A percentile compares a stretch with the other conserved stretches of the same genome.
Conservation (phyloP, 495 filamentous ascomycete species). For the Lasiosphaeria miniovina region DNA sequence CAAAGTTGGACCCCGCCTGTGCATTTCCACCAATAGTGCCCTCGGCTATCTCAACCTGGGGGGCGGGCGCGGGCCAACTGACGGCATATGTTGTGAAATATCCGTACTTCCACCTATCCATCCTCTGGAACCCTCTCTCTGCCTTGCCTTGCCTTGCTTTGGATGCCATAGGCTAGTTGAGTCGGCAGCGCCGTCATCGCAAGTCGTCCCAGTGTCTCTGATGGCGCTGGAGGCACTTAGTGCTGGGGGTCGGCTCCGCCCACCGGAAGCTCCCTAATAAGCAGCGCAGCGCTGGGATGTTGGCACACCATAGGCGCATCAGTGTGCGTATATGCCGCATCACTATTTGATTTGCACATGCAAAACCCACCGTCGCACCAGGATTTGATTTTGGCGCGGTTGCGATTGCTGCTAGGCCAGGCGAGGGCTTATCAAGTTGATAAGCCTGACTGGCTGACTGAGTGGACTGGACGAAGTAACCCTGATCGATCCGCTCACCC, state of each 20-base stretch:
- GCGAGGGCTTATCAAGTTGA: constrained; percentile 28
- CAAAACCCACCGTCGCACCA: constrained; percentile 21
- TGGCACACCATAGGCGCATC: constrained; percentile 20
- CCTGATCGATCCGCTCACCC: constrained; percentile 20
- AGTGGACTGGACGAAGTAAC: constrained; percentile 19
- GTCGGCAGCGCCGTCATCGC: constrained; percentile 29
- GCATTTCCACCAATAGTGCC: too few species aligned
- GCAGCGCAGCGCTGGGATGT: constrained; percentile 7
- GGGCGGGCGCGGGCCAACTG: too few species aligned
- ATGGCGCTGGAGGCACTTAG: constrained; percentile 12
- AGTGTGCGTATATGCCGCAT: constrained; percentile 32
- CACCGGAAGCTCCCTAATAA: constrained; percentile 20
- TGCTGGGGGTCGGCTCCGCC: constrained; percentile 20
- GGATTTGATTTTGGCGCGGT: constrained; percentile 19
- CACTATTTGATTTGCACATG: constrained; percentile 31
- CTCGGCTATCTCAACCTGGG: too few species aligned
- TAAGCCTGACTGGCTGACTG: constrained; percentile 35
- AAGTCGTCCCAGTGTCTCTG: constrained; percentile 14
- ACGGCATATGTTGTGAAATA: too few species aligned
- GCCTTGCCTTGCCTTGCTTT: constrained; percentile 4
- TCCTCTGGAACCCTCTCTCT: constrained; percentile 6
- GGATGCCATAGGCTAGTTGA: constrained; percentile 10
- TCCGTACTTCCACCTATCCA: not conserved
- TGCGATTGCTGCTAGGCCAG: constrained; percentile 17
- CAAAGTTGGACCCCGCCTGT: too few species aligned